A percentile compares a stretch with the other conserved stretches of the same genome.
phyloP scores from a whole-genome alignment of 768 basidiomycete genomes.

The Mycena epipterygia region DNA sequence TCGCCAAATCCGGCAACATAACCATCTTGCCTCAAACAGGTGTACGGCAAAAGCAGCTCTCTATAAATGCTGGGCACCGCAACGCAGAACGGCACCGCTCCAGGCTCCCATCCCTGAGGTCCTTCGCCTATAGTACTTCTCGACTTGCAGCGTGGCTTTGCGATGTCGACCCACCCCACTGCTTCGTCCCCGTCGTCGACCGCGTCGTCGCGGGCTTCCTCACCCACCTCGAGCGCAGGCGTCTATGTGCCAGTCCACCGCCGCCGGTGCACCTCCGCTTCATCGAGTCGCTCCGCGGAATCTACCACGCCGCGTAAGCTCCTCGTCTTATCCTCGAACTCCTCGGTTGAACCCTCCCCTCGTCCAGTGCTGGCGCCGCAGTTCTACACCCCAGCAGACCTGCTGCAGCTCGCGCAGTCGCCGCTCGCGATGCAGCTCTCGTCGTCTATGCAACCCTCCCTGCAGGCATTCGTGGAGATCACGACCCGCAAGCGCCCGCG shows the following conservation, averaged over 20 bases:
- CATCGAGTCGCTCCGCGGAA: background rate
- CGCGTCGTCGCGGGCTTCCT: background rate
- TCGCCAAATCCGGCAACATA: background rate
- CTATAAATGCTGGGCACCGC: background rate
- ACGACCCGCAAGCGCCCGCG: background rate
- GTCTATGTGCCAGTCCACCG: background rate
- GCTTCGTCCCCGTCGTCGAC: no score
- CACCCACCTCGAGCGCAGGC: background rate
- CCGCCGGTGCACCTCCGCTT: background rate
- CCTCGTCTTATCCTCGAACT: background rate
- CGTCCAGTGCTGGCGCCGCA: background rate
- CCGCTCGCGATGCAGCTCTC: background rate
- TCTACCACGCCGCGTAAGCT: background rate
- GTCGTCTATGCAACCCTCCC: background rate
- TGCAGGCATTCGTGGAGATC: background rate
- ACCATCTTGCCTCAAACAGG: background rate
- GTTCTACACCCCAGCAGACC: background rate
- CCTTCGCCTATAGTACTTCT: background rate
- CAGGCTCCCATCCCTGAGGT: background rate
- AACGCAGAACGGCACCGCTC: background rate
- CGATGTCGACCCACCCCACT: background rate
- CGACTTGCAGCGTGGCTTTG: background rate
- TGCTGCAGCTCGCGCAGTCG: constrained; percentile 7
- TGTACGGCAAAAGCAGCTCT: background rate
- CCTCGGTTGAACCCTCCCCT: background rate